Percentiles rank a stretch among this genome's conserved stretches.
Conservation (phyloP, 1,284 basidiomycete genomes). For the Malassezia restricta region DNA sequence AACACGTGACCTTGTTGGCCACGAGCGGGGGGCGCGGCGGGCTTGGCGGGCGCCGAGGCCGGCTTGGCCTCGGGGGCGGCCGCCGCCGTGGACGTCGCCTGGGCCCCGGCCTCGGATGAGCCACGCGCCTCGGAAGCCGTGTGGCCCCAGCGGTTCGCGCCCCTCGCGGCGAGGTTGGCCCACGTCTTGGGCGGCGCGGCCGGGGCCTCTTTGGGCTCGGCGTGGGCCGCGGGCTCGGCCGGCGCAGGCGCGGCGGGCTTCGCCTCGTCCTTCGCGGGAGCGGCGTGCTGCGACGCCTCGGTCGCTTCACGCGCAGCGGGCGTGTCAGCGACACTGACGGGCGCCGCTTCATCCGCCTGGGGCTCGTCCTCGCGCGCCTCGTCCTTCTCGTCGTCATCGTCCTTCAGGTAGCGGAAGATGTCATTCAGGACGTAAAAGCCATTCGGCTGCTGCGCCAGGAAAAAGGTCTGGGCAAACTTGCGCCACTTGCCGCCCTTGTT, state of each 20-base stretch:
- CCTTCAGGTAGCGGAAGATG: constrained; percentile 98
- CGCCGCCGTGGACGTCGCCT: constrained; percentile 12
- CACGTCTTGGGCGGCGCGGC: constrained; percentile 37
- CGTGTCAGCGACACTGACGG: constrained; percentile 5
- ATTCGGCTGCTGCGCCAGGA: constrained; percentile 96
- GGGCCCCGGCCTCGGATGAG: constrained; percentile 19
- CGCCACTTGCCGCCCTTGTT: constrained; percentile 71
- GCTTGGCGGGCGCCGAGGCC: neutral
- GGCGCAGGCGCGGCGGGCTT: constrained; percentile 1
- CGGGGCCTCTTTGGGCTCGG: neutral
- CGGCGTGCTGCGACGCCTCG: constrained; percentile 24
- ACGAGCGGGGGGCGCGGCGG: neutral
- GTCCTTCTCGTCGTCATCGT: constrained; percentile 46
- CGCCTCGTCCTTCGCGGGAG: constrained; percentile 18
- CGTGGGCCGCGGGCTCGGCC: neutral
- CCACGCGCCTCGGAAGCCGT: constrained; percentile 27
- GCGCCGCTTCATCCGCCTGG: constrained; percentile 19
- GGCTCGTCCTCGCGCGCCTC: constrained; percentile 22
- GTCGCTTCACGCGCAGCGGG: constrained; percentile 18
- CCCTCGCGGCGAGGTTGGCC: constrained; percentile 42
- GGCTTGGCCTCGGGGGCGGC: constrained; percentile 1
- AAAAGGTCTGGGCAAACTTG: constrained; percentile 98
- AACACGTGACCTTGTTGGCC: constrained; percentile 28
- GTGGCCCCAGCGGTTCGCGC: constrained; percentile 36
- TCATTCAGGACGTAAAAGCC: constrained; percentile 99